phyloP scores from a whole-genome alignment of 305 asterid genomes.

The Solanum hybrid region DNA sequence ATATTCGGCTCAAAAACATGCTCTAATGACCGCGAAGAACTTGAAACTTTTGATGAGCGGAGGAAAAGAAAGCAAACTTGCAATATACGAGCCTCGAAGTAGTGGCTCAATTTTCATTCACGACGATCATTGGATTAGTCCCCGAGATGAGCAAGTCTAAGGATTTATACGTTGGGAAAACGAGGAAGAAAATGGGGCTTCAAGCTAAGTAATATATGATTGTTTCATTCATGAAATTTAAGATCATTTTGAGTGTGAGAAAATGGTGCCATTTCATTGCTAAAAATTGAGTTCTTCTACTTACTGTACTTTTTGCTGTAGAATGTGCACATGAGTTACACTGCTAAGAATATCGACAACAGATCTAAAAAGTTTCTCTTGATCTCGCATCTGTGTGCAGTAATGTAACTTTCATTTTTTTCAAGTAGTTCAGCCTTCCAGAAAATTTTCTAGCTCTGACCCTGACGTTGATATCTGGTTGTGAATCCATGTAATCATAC shows the following conservation, averaged over 20 bases:
- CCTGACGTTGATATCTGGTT: too few species aligned
- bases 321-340: too few species aligned
- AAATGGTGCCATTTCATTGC: neutral
- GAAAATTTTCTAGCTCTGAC: too few species aligned
- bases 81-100: constrained; percentile 46
- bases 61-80: constrained; percentile 52
- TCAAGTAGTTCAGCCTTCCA: too few species aligned
- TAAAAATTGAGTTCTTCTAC: neutral
- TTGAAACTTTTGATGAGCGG: constrained; percentile 44
- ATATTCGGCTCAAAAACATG: constrained; percentile 58
- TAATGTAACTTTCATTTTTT: too few species aligned
- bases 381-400: too few species aligned
- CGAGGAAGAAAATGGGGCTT: constrained; percentile 65
- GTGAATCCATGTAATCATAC: too few species aligned
- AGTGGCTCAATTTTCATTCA: constrained; percentile 59
- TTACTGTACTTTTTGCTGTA: too few species aligned
- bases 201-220: constrained; percentile 22
- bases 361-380: too few species aligned
- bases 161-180: constrained; percentile 69
- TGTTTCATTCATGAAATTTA: constrained; percentile 15
- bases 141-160: constrained; percentile 77
- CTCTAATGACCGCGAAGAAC: constrained; percentile 45
- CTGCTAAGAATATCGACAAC: too few species aligned
- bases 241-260: neutral
- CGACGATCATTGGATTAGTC: constrained; percentile 57